Conservation (phyloP, 2,329 filamentous ascomycete genomes). For the Chaetomiaceae sp. region DNA sequence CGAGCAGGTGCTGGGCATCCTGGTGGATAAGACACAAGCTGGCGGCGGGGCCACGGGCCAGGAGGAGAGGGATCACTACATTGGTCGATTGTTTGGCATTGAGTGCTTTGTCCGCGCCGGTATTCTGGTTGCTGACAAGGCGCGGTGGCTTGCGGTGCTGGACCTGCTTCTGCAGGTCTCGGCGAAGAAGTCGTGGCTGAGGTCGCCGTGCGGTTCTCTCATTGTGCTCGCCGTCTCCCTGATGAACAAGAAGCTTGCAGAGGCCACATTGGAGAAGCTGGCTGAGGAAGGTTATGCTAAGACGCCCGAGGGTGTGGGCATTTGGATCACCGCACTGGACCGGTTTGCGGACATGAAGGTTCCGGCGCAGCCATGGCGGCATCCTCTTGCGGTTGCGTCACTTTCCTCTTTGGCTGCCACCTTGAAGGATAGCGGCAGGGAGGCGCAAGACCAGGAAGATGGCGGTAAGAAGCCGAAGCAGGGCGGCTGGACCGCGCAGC, state of each 20-base stretch:
- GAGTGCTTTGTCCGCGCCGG: constrained; percentile 79
- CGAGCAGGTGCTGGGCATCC: constrained; percentile 45
- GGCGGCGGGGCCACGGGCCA: constrained; percentile 53
- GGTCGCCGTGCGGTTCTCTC: constrained; percentile 80
- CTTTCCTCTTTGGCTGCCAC: constrained; percentile 65
- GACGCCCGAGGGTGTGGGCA: constrained; percentile 80
- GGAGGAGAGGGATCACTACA: constrained; percentile 78
- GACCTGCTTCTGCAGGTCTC: constrained; percentile 67
- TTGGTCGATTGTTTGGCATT: constrained; percentile 81
- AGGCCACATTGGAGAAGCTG: constrained; percentile 57
- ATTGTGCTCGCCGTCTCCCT: constrained; percentile 66
- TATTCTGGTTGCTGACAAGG: constrained; percentile 56
- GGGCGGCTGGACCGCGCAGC: constrained; percentile 69
- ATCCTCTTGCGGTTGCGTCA: constrained; percentile 66
- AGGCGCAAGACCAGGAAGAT: constrained; percentile 42
- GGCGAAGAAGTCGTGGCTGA: constrained; percentile 79
- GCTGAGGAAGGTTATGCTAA: constrained; percentile 61
- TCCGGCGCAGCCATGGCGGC: constrained; percentile 67
- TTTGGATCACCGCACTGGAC: constrained; percentile 70
- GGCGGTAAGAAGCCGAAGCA: constrained; percentile 48
- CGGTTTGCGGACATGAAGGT: constrained; percentile 59
- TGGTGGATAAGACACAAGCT: constrained; percentile 50
- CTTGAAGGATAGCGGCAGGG: constrained; percentile 66
- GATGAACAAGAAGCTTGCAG: constrained; percentile 51
- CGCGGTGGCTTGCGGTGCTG: constrained; percentile 62